phyloP scores from a whole-genome alignment of 768 basidiomycete species.

The Hortiboletus flavorubellus region DNA sequence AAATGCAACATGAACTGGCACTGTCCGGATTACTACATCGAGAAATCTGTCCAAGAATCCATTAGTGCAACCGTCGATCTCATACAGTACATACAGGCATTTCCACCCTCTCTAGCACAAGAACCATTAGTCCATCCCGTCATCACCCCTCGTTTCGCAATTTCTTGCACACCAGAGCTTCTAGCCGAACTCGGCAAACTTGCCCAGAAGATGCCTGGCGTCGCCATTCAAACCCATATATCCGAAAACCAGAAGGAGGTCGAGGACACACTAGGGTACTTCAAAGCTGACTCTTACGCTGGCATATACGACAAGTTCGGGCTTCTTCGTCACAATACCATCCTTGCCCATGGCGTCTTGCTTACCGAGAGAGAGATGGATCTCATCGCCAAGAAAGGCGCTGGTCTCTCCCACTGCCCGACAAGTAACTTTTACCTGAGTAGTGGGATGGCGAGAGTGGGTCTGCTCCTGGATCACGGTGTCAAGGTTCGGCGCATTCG shows the following conservation, averaged over 20 bases:
- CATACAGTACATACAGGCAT: slow-evolving; percentile 63
- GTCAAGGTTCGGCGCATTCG: slow-evolving; percentile 61
- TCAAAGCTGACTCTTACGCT: slow-evolving; percentile 70
- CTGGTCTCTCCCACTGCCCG: slow-evolving; percentile 91
- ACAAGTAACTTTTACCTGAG: slow-evolving; percentile 90
- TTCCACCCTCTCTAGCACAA: slow-evolving; percentile 37
- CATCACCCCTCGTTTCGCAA: slow-evolving; percentile 94
- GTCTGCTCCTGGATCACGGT: slow-evolving; percentile 73
- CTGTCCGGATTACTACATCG: slow-evolving; percentile 64
- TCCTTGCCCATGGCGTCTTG: slow-evolving; percentile 86
- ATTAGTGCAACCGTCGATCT: slow-evolving; percentile 58
- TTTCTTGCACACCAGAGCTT: slow-evolving; percentile 77
- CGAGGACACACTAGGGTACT: slow-evolving; percentile 58
- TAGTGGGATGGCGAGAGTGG: slow-evolving; percentile 81
- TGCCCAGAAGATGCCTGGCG: slow-evolving; percentile 51
- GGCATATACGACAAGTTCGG: slow-evolving; percentile 77
- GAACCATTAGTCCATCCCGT: slow-evolving; percentile 80
- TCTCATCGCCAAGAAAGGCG: slow-evolving; percentile 58
- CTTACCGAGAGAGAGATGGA: slow-evolving; percentile 70
- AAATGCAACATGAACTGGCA: slow-evolving; percentile 54
- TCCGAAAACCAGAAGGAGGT: slow-evolving; percentile 81
- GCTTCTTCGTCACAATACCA: slow-evolving; percentile 73
- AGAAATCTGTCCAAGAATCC: slow-evolving; percentile 58
- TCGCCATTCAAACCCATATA: slow-evolving; percentile 91
- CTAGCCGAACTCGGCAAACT: slow-evolving; percentile 58